Conservation (phyloP, 1,284 basidiomycete genomes). For the Apiotrichum porosum region DNA sequence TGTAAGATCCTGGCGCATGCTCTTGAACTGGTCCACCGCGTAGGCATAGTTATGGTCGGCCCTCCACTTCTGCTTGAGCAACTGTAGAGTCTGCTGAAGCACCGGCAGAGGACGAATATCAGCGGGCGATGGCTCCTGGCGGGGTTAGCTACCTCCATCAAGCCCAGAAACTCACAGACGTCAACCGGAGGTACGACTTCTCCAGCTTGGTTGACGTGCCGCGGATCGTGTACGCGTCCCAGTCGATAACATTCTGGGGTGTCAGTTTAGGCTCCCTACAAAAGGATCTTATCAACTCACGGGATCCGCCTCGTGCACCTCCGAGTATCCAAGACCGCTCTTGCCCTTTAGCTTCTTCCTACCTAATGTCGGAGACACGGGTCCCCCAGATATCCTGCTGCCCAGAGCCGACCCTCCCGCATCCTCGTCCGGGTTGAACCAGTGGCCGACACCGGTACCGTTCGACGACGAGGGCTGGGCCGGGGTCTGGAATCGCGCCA, state of each 20-base stretch:
- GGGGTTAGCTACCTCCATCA: not conserved
- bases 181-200: conserved; percentile 93
- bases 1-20: conserved; percentile 92
- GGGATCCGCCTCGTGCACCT: conserved; percentile 48
- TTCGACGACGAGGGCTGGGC: not conserved
- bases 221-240: conserved; percentile 93
- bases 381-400: conserved; percentile 6
- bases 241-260: conserved; percentile 83
- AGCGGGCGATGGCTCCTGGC: conserved; percentile 86
- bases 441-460: conserved; percentile 15
- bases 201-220: conserved; percentile 84
- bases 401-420: conserved; percentile 9
- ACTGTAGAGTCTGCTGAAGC: conserved; percentile 75
- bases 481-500: conserved; percentile 35
- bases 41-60: conserved; percentile 75
- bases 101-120: conserved; percentile 85
- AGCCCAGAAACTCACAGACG: conserved; percentile 60
- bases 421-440: conserved; percentile 26
- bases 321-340: conserved; percentile 32
- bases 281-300: conserved; percentile 31
- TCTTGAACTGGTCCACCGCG: conserved; percentile 98
- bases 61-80: conserved; percentile 86
- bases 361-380: conserved; percentile 12
- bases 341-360: conserved; percentile 40
- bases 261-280: not conserved